Percentiles rank a stretch among this genome's conserved stretches.
These are phyloP conservation scores for Solanum etuberosum DNA, from an alignment of 257 asterid genomes.

Conservation along the genomic window DNA sequence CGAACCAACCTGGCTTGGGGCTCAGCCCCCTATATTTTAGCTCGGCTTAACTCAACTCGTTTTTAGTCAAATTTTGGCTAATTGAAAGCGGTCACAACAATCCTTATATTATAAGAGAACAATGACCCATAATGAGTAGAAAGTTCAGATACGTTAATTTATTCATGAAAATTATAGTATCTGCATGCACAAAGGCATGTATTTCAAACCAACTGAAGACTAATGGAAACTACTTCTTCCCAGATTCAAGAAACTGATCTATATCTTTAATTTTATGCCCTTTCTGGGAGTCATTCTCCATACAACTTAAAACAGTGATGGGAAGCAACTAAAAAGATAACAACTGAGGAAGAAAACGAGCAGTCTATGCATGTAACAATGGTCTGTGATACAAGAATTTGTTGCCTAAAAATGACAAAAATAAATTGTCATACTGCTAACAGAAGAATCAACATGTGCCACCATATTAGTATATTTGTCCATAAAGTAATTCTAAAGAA, in stretches of 20 bases:
- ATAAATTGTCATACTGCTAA: neutral
- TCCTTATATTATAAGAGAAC: neutral
- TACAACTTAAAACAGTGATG: neutral
- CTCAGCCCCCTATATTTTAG: neutral
- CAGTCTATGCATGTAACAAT: neutral
- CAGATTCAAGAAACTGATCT: neutral
- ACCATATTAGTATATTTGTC: neutral
- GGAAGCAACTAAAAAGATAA: neutral
- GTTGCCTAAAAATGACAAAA: neutral
- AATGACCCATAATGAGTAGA: neutral
- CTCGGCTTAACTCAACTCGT: neutral
- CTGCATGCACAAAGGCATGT: neutral
- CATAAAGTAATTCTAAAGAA: neutral
- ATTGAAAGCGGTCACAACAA: neutral
- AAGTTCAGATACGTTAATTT: neutral
- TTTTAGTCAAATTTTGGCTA: neutral
- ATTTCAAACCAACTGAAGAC: neutral
- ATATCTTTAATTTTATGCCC: neutral
- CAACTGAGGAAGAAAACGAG: neutral
- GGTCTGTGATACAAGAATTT: neutral
- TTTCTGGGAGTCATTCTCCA: neutral
- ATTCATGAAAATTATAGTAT: neutral
- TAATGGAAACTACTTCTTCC: neutral
- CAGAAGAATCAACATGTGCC: neutral
- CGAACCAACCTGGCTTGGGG: neutral